These are phyloP conservation scores for Populus ilicifolia DNA, from an alignment of 345 rosid genomes.

Conservation along the genomic window DNA sequence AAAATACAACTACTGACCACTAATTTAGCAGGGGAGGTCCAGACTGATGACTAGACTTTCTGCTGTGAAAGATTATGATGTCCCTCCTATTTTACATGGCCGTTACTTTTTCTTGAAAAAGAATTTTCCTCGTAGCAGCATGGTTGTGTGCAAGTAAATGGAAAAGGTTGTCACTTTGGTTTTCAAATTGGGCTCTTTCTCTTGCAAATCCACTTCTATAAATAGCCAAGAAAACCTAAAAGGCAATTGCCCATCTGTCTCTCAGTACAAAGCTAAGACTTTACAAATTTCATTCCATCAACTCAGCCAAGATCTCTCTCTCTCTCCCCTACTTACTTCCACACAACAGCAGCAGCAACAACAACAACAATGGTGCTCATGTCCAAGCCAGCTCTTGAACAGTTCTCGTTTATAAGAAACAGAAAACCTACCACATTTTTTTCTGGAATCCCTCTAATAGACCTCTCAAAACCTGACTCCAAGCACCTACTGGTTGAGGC, in stretches of 20 bases:
- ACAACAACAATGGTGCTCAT: neutral
- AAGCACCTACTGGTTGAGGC: constrained; percentile 35
- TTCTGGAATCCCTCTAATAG: constrained; percentile 5
- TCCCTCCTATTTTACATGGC: neutral
- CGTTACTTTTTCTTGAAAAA: neutral
- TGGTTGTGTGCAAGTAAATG: neutral
- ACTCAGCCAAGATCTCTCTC: neutral
- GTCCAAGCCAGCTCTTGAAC: neutral
- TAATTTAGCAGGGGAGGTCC: neutral
- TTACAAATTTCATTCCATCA: neutral
- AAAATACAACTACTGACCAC: too few relatives aligned
- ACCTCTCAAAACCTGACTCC: constrained; percentile 27
- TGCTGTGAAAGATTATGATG: neutral
- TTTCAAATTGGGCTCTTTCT: neutral
- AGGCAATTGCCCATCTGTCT: neutral
- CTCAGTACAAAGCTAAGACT: neutral
- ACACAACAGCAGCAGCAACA: neutral
- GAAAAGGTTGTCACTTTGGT: neutral
- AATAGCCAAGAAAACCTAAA: neutral
- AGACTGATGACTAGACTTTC: neutral
- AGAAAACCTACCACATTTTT: neutral
- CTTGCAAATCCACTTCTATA: neutral
- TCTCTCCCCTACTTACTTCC: neutral
- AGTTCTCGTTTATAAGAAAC: neutral
- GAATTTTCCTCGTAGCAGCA: neutral